Evolutionary conservation across 305 asterid species (phyloP), one percentile per base, ranked within the genome.

Genomic region (Ilex paraguariensis): DNA sequence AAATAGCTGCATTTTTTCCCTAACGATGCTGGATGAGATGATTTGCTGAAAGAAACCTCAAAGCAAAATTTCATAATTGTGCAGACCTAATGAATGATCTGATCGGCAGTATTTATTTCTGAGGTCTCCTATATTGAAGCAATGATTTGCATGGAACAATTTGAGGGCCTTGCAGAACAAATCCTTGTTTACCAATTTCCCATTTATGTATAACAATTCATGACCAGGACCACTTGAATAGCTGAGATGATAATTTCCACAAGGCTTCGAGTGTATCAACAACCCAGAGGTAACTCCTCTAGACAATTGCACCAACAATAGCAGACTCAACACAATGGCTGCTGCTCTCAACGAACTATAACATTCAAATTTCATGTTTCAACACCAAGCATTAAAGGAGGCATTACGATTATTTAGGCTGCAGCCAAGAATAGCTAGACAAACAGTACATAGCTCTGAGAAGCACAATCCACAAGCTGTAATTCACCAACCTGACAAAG

Each of bases 101-200:
- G 31, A 70, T 39, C 57, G 67, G 71, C 96, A 85, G 42, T 73
- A 78, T 51, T 67, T 77, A 61, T 70, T 65, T 59, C 69, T 58
- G 62, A 78, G 70, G 51, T 69, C 60, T 62, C 70, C 62, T n/a
- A 64, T 53, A 59, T 66, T 52, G 63, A 70, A 70, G 70, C 96
- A 89, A 60, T 53, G 79, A 16, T 80, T 76, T 62, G 61, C 70
- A 11, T 70, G 62, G 70, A 64, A 76, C 40, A 66, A 64, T 59
- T 40, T 67, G 78, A 92, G 76, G 39, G 88, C 61, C 71, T 74
- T 64, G 56, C 96, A 91, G 77, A 88, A 89, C 61, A 71, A 54
- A 65, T 78, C 56, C 67, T 82, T 70, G 63, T 78, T 85, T 45
- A 87, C 93, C 78, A 77, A 71, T 65, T 75, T 66, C 59, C 80